Percentiles rank a stretch among this genome's conserved stretches.
Conservation (phyloP, 345 rosid species). For the Raphanus raphanistrum region DNA sequence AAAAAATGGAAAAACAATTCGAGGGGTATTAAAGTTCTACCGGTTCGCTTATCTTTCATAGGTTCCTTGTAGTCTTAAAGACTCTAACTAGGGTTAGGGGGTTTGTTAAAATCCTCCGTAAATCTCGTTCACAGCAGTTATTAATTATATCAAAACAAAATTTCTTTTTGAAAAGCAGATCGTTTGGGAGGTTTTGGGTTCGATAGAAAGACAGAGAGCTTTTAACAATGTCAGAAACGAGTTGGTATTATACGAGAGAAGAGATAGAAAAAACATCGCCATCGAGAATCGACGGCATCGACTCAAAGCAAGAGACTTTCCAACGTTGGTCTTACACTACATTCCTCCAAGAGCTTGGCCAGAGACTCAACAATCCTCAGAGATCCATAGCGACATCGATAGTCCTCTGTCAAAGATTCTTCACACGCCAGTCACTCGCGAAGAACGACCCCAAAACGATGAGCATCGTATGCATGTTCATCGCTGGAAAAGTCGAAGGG, state of each 20-base stretch:
- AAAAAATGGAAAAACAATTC: too few relatives aligned
- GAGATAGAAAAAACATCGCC: slow-evolving; percentile 20
- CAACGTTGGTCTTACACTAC: slow-evolving; percentile 31
- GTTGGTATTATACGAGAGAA: background rate
- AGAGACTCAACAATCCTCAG: slow-evolving; percentile 2
- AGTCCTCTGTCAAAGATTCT: slow-evolving; percentile 4
- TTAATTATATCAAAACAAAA: too few relatives aligned
- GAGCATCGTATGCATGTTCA: slow-evolving; percentile 20
- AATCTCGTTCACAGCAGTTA: too few relatives aligned
- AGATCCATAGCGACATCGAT: slow-evolving; percentile 7
- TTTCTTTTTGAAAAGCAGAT: too few relatives aligned
- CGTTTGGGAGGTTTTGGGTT: too few relatives aligned
- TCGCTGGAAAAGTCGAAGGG: slow-evolving; percentile 25
- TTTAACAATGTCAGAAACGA: background rate
- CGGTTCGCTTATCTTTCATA: too few relatives aligned
- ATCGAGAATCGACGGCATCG: slow-evolving; percentile 18
- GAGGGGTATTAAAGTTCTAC: too few relatives aligned
- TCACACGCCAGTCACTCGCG: slow-evolving; percentile 12
- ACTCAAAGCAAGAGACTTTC: slow-evolving; percentile 12
- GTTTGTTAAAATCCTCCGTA: too few relatives aligned
- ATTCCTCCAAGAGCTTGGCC: slow-evolving; percentile 22
- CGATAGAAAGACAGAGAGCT: too few relatives aligned
- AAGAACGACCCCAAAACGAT: slow-evolving; percentile 12
- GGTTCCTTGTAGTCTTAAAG: too few relatives aligned
- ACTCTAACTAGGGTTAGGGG: too few relatives aligned